Conservation (phyloP, 805 yeast species). For the Suhomyces sp. region DNA sequence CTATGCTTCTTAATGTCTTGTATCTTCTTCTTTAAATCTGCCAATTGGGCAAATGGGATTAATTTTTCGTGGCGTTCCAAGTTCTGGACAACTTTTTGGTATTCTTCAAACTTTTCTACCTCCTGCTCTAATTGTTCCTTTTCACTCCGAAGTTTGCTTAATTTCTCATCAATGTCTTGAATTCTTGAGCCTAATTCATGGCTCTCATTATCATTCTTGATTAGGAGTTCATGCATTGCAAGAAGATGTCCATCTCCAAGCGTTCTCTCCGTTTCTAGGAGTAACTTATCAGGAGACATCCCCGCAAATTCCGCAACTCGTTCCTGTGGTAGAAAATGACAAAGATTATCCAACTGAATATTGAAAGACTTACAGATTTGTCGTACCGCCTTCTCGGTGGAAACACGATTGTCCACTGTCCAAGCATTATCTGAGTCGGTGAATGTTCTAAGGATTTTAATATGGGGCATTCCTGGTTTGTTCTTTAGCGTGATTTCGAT, state of each 20-base stretch:
- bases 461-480: slow-evolving; percentile 28
- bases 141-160: slow-evolving; percentile 34
- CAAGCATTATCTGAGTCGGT: slow-evolving; percentile 51
- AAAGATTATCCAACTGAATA: slow-evolving; percentile 85
- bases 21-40: slow-evolving; percentile 36
- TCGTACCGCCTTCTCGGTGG: slow-evolving; percentile 48
- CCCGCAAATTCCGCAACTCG: slow-evolving; percentile 90
- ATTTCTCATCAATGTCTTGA: slow-evolving; percentile 24
- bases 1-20: slow-evolving; percentile 33
- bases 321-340: slow-evolving; percentile 95
- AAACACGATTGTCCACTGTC: slow-evolving; percentile 42
- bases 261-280: slow-evolving; percentile 79
- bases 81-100: slow-evolving; percentile 43
- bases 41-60: slow-evolving; percentile 41
- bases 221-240: slow-evolving; percentile 56
- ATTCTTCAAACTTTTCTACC: slow-evolving; percentile 48
- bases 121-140: slow-evolving; percentile 43
- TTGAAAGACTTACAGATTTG: slow-evolving; percentile 49
- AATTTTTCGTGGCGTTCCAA: slow-evolving; percentile 36
- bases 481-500: slow-evolving; percentile 55
- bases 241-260: slow-evolving; percentile 62
- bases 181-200: slow-evolving; percentile 28
- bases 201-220: slow-evolving; percentile 45
- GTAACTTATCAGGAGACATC: slow-evolving; percentile 68
- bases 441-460: slow-evolving; percentile 48